Evolutionary conservation across 2,329 filamentous ascomycete species (phyloP).

Genomic region (Aspergillus sp.): DNA sequence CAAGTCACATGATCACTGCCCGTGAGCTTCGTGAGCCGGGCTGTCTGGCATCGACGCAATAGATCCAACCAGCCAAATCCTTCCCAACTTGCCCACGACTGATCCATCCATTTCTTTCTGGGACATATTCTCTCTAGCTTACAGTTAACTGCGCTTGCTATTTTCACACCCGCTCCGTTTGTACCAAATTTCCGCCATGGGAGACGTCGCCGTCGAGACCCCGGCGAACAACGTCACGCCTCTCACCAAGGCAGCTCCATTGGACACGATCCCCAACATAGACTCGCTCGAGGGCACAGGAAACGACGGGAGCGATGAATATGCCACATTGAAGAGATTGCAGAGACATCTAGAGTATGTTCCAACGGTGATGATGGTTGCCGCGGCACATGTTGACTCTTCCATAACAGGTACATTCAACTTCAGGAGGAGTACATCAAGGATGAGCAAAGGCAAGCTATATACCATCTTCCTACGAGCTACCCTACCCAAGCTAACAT

Average conservation of each 20-base stretch:
- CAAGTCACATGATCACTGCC: conserved; percentile 4
- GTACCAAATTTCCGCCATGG: conserved; percentile 60
- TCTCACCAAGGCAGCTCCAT: conserved; percentile 77
- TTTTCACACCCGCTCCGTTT: not conserved
- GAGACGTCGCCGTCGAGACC: conserved; percentile 82
- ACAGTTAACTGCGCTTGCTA: not conserved
- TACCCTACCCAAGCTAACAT: conserved; percentile 15
- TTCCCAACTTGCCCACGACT: not conserved
- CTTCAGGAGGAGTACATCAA: conserved; percentile 99
- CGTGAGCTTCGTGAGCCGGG: conserved; percentile 12
- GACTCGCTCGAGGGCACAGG: conserved; percentile 84
- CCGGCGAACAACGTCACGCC: conserved; percentile 71
- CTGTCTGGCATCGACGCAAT: conserved; percentile 10
- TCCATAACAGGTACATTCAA: conserved; percentile 73
- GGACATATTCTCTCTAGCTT: not conserved
- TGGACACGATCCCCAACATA: conserved; percentile 80
- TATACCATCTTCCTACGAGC: not conserved
- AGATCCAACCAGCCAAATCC: conserved; percentile 1
- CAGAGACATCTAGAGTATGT: conserved; percentile 90
- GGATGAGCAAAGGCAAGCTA: conserved; percentile 84
- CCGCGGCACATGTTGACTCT: conserved; percentile 20
- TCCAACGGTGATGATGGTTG: not conserved
- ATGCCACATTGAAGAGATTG: conserved; percentile 92
- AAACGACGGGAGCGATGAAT: conserved; percentile 84
- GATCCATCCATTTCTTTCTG: not conserved